Evolutionary conservation across 768 basidiomycete species (phyloP).

Genomic region (Sarcodon aspratus): DNA sequence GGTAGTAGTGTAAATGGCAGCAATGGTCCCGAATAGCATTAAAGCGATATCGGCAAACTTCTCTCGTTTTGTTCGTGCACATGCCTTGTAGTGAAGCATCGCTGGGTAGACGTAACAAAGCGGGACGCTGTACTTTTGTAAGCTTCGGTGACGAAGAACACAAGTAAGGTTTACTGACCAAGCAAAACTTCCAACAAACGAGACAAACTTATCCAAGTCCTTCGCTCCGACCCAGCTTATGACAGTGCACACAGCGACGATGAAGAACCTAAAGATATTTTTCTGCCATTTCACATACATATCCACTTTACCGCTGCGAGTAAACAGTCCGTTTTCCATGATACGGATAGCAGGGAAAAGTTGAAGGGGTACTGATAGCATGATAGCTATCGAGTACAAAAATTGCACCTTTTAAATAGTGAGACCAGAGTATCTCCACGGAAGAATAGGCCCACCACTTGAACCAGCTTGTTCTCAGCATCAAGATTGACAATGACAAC

Average conservation of each 20-base stretch:
- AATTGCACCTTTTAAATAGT: slow-evolving; percentile 52
- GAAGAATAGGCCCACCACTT: slow-evolving; percentile 47
- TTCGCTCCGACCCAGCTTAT: slow-evolving; percentile 75
- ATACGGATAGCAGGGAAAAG: slow-evolving; percentile 97
- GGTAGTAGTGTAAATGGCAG: slow-evolving; percentile 66
- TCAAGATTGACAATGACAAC: slow-evolving; percentile 95
- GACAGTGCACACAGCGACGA: slow-evolving; percentile 72
- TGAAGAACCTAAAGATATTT: slow-evolving; percentile 73
- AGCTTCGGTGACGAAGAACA: not conserved
- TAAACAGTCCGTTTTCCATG: slow-evolving; percentile 91
- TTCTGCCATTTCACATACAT: slow-evolving; percentile 89
- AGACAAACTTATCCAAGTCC: slow-evolving; percentile 93
- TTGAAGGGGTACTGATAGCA: slow-evolving; percentile 86
- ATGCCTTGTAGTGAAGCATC: slow-evolving; percentile 85
- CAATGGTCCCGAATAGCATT: slow-evolving; percentile 63
- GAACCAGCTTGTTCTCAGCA: slow-evolving; percentile 72
- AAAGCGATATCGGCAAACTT: slow-evolving; percentile 62
- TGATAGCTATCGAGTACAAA: slow-evolving; percentile 85
- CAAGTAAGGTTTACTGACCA: slow-evolving; percentile 43
- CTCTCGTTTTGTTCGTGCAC: slow-evolving; percentile 56
- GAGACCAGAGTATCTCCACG: not conserved
- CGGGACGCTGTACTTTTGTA: slow-evolving; percentile 50
- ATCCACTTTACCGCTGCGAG: slow-evolving; percentile 75
- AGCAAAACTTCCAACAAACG: slow-evolving; percentile 87
- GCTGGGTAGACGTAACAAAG: slow-evolving; percentile 92